These are phyloP conservation scores for Graphilbum ipis-grandicollis DNA, from an alignment of 2,329 filamentous ascomycete genomes.

Conservation along the genomic window DNA sequence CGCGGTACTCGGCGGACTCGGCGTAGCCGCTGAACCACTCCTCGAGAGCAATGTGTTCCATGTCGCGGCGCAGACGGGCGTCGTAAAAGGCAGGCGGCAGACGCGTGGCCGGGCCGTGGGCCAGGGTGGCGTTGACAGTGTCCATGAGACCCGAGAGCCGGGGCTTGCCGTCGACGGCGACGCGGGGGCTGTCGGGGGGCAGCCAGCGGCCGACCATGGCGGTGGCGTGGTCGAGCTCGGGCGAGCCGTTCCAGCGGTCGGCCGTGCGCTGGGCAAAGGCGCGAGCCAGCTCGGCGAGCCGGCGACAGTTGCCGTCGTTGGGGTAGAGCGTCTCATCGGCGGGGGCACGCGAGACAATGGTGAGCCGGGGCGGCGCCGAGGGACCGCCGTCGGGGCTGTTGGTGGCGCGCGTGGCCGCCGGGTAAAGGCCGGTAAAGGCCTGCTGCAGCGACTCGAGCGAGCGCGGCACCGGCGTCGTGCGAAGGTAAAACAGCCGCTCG, in stretches of 20 bases:
- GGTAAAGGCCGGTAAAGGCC: slow-evolving; percentile 59
- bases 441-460: slow-evolving; percentile 66
- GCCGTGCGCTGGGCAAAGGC: slow-evolving; percentile 58
- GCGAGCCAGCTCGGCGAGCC: slow-evolving; percentile 51
- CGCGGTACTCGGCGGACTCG: slow-evolving; percentile 76
- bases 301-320: slow-evolving; percentile 56
- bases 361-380: slow-evolving; percentile 29
- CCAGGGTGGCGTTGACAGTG: slow-evolving; percentile 74
- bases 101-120: slow-evolving; percentile 63
- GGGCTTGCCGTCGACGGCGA: slow-evolving; percentile 73
- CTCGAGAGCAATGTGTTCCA: slow-evolving; percentile 63
- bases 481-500: slow-evolving; percentile 44
- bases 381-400: too few relatives aligned
- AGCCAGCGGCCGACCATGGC: slow-evolving; percentile 70
- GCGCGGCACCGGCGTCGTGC: slow-evolving; percentile 56
- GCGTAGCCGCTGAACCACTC: slow-evolving; percentile 86
- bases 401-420: slow-evolving; percentile 23
- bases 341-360: slow-evolving; percentile 46
- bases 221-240: slow-evolving; percentile 73
- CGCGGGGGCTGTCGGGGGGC: slow-evolving; percentile 47
- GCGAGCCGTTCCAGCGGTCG: slow-evolving; percentile 54
- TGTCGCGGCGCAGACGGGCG: slow-evolving; percentile 45
- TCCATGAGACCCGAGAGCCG: slow-evolving; percentile 85
- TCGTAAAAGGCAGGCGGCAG: slow-evolving; percentile 85
- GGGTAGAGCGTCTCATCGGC: slow-evolving; percentile 66